phyloP scores from a whole-genome alignment of 352 stramenopile species.

The Globisporangium abappressorium region DNA sequence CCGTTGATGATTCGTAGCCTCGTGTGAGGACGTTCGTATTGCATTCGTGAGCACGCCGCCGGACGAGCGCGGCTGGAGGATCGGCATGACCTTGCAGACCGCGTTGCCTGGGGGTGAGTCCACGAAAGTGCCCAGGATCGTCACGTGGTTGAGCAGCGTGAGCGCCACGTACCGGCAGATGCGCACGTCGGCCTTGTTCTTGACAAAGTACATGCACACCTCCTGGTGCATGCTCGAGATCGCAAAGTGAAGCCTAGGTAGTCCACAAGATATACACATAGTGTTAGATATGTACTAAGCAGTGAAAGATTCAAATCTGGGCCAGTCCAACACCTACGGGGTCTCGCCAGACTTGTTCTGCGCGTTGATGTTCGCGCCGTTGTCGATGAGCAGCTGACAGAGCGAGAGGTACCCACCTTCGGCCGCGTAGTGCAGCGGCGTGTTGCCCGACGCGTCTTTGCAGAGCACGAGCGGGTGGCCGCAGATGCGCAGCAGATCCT shows the following conservation, averaged over 20 bases:
- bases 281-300: too few species aligned
- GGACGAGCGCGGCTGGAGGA: slow-evolving; percentile 40
- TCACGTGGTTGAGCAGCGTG: slow-evolving; percentile 46
- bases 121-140: slow-evolving; percentile 57
- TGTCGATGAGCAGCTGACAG: slow-evolving; percentile 54
- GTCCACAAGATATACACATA: not conserved
- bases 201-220: slow-evolving; percentile 63
- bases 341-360: slow-evolving; percentile 80
- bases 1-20: not conserved
- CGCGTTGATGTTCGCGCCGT: slow-evolving; percentile 72
- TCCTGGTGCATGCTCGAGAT: slow-evolving; percentile 72
- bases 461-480: slow-evolving; percentile 65
- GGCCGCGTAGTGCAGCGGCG: slow-evolving; percentile 71
- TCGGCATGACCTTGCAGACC: slow-evolving; percentile 59
- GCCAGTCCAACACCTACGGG: slow-evolving; percentile 33
- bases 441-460: slow-evolving; percentile 65
- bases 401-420: slow-evolving; percentile 71
- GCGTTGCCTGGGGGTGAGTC: slow-evolving; percentile 43
- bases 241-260: slow-evolving; percentile 65
- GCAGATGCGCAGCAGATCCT: slow-evolving; percentile 67
- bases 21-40: slow-evolving; percentile 3
- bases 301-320: too few species aligned
- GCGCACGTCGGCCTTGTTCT: slow-evolving; percentile 58
- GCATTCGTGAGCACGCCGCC: slow-evolving; percentile 12
- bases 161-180: slow-evolving; percentile 61